phyloP scores from a whole-genome alignment of 257 asterid genomes.

The Gentiana dahurica region DNA sequence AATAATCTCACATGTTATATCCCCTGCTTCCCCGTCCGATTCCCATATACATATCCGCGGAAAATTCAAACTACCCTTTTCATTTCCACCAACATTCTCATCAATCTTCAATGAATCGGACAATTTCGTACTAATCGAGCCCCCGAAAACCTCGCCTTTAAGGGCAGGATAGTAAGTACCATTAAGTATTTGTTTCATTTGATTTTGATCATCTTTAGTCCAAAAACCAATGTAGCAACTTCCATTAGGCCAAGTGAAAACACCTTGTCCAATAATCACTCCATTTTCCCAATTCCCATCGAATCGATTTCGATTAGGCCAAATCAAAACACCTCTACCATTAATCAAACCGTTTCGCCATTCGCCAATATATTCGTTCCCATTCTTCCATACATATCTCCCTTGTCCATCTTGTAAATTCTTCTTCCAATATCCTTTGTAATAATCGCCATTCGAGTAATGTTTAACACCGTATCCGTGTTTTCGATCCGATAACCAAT shows the following conservation, averaged over 20 bases:
- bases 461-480: constrained; percentile 78
- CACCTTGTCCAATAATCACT: constrained; percentile 64
- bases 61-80: constrained; percentile 63
- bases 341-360: constrained; percentile 76
- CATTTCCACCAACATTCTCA: constrained; percentile 29
- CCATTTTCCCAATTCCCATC: constrained; percentile 87
- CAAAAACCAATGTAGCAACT: constrained; percentile 76
- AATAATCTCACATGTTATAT: constrained; percentile 87
- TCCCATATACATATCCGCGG: constrained; percentile 98
- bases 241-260: constrained; percentile 89
- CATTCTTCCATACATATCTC: constrained; percentile 70
- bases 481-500: constrained; percentile 75
- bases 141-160: constrained; percentile 19
- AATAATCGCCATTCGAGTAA: constrained; percentile 79
- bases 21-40: constrained; percentile 94
- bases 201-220: constrained; percentile 31
- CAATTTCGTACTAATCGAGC: constrained; percentile 26
- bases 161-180: constrained; percentile 71
- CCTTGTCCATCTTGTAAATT: constrained; percentile 86
- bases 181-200: constrained; percentile 33
- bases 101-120: constrained; percentile 42
- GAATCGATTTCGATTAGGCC: constrained; percentile 73
- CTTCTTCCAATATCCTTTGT: constrained; percentile 73
- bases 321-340: constrained; percentile 73
- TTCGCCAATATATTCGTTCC: constrained; percentile 77